These are phyloP conservation scores for Lentinula detonsa DNA, from an alignment of 768 basidiomycete genomes.

Conservation along the genomic window DNA sequence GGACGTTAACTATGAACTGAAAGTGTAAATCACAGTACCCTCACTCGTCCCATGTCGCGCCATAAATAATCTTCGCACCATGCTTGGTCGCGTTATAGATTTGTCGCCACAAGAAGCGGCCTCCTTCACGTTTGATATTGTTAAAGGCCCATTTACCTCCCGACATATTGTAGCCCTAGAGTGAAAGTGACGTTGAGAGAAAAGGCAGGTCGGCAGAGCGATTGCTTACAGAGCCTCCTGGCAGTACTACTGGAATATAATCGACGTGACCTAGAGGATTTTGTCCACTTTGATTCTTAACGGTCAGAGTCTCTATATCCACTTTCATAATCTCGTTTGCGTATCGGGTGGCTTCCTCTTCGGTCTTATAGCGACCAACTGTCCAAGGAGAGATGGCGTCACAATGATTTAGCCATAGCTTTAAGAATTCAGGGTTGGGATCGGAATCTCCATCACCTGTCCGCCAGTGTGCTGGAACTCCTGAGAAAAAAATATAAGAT, in stretches of 20 bases:
- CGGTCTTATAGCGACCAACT: slow-evolving; percentile 60
- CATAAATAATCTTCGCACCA: slow-evolving; percentile 34
- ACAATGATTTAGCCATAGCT: slow-evolving; percentile 74
- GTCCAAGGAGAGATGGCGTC: slow-evolving; percentile 84
- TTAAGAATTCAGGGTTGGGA: slow-evolving; percentile 53
- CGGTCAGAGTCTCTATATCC: slow-evolving; percentile 55
- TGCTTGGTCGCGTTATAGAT: slow-evolving; percentile 58
- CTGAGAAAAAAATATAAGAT: slow-evolving; percentile 24
- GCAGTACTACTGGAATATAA: slow-evolving; percentile 78
- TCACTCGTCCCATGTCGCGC: slow-evolving; percentile 86
- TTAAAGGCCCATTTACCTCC: slow-evolving; percentile 70
- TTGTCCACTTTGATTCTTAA: slow-evolving; percentile 33
- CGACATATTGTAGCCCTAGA: slow-evolving; percentile 66
- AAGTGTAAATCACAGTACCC: too few relatives aligned
- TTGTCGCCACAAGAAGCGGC: slow-evolving; percentile 76
- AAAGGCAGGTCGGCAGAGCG: neutral
- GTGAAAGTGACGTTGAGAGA: neutral
- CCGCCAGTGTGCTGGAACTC: slow-evolving; percentile 71
- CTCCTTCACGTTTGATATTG: slow-evolving; percentile 67
- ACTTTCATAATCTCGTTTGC: slow-evolving; percentile 54
- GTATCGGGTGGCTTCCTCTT: slow-evolving; percentile 58
- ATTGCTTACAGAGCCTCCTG: slow-evolving; percentile 47
- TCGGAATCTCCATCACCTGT: slow-evolving; percentile 66
- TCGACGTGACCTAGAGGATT: slow-evolving; percentile 44
- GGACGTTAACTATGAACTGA: neutral